Conservation (phyloP, 495 filamentous ascomycete species). For the Penicillium soppii region DNA sequence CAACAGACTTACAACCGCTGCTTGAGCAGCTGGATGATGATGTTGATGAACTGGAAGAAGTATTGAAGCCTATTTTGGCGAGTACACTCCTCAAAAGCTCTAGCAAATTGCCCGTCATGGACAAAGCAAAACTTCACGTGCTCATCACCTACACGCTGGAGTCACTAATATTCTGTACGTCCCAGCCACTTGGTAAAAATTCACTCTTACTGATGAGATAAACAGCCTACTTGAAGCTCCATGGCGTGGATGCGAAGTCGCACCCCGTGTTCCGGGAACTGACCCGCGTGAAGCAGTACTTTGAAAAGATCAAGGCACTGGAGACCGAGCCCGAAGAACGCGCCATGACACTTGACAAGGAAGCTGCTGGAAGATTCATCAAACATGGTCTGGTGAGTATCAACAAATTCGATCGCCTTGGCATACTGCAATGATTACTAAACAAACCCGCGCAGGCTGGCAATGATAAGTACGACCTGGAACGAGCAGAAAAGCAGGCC, state of each 20-base stretch:
- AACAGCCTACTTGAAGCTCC: slow-evolving; percentile 74
- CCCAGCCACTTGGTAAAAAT: too few species aligned
- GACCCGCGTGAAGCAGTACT: slow-evolving; percentile 82
- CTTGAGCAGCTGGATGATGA: slow-evolving; percentile 73
- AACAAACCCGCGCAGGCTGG: slow-evolving; percentile 46
- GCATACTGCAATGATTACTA: slow-evolving; percentile 6
- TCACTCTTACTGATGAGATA: too few species aligned
- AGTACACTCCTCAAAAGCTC: slow-evolving; percentile 63
- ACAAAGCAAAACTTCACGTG: slow-evolving; percentile 91
- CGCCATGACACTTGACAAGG: slow-evolving; percentile 69
- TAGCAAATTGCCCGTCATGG: slow-evolving; percentile 80
- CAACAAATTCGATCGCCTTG: neutral
- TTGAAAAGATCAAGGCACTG: slow-evolving; percentile 80
- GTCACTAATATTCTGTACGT: slow-evolving; percentile 84
- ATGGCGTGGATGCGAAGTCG: slow-evolving; percentile 74
- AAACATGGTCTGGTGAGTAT: slow-evolving; percentile 68
- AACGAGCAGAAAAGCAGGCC: slow-evolving; percentile 52
- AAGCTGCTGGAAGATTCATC: slow-evolving; percentile 78
- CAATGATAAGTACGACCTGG: slow-evolving; percentile 60
- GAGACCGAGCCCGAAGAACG: slow-evolving; percentile 54
- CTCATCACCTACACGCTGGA: slow-evolving; percentile 83
- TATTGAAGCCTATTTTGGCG: slow-evolving; percentile 64
- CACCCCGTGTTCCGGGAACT: slow-evolving; percentile 86
- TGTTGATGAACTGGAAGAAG: slow-evolving; percentile 74
- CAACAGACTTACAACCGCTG: slow-evolving; percentile 44